Evolutionary conservation across 2,329 filamentous ascomycete species (phyloP).

Genomic region (Neopestalotiopsis sp.): DNA sequence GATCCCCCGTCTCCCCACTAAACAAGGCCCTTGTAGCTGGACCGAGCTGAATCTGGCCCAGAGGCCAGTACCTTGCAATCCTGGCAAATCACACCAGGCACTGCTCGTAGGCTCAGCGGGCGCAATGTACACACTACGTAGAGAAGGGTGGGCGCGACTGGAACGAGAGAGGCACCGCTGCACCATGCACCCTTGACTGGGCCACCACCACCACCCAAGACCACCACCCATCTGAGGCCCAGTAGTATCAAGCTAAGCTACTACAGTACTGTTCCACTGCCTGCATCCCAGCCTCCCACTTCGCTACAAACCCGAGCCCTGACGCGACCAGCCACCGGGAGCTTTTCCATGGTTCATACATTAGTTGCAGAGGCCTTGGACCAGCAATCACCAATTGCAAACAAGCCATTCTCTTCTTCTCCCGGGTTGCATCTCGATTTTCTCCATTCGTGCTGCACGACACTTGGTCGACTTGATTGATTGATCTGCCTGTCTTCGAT

Average conservation of each 20-base stretch:
- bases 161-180: background rate
- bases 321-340: constrained; percentile 15
- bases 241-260: background rate
- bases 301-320: constrained; percentile 2
- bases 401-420: constrained; percentile 7
- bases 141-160: background rate
- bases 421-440: constrained; percentile 8
- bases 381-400: constrained; percentile 11
- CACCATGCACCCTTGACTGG: too few species aligned
- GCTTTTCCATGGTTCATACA: constrained; percentile 7
- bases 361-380: background rate
- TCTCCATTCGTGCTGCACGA: constrained; percentile 12
- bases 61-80: background rate
- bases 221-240: background rate
- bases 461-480: background rate
- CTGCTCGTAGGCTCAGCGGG: too few species aligned
- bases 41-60: constrained; percentile 11
- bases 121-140: background rate
- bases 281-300: constrained; percentile 18
- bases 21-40: constrained; percentile 31
- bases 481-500: constrained; percentile 2
- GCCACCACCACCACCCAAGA: background rate
- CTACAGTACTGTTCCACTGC: constrained; percentile 11
- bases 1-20: constrained; percentile 25
- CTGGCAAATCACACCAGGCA: background rate